phyloP scores from a whole-genome alignment of 2,329 filamentous ascomycete genomes.

The Aspergillus flavus region DNA sequence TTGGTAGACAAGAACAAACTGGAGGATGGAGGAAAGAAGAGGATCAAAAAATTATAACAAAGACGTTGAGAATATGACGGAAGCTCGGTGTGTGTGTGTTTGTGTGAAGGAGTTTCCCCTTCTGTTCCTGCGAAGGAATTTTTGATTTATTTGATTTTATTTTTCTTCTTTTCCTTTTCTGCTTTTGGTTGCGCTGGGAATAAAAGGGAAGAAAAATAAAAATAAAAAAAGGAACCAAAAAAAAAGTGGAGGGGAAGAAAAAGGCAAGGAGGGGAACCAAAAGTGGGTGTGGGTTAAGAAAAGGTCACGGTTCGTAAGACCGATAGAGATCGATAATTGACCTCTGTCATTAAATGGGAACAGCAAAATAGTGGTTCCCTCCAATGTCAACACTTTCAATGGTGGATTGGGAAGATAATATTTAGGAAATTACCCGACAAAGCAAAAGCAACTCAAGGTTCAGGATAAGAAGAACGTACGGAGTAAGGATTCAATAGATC shows the following conservation, averaged over 20 bases:
- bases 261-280: slow-evolving; percentile 15
- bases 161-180: slow-evolving; percentile 9
- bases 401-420: neutral
- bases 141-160: neutral
- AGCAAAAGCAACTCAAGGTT: neutral
- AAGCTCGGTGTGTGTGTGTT: neutral
- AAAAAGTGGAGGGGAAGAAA: slow-evolving; percentile 18
- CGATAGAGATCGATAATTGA: slow-evolving; percentile 9
- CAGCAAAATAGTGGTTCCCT: neutral
- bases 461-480: neutral
- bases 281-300: slow-evolving; percentile 16
- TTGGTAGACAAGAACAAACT: neutral
- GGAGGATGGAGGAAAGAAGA: slow-evolving; percentile 3
- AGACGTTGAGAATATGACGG: neutral
- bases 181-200: slow-evolving; percentile 15
- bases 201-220: slow-evolving; percentile 12
- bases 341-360: slow-evolving; percentile 3
- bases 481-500: slow-evolving; percentile 4
- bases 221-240: slow-evolving; percentile 21
- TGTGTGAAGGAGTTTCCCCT: neutral
- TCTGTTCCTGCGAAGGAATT: slow-evolving; percentile 1
- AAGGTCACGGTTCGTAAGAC: slow-evolving; percentile 9
- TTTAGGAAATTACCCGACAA: neutral
- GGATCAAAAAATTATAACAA: slow-evolving; percentile 3
- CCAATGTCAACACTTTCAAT: neutral